Evolutionary conservation across 768 basidiomycete species (phyloP), one percentile per base, ranked within the genome.

Genomic region (Mycena sanguinolenta): DNA sequence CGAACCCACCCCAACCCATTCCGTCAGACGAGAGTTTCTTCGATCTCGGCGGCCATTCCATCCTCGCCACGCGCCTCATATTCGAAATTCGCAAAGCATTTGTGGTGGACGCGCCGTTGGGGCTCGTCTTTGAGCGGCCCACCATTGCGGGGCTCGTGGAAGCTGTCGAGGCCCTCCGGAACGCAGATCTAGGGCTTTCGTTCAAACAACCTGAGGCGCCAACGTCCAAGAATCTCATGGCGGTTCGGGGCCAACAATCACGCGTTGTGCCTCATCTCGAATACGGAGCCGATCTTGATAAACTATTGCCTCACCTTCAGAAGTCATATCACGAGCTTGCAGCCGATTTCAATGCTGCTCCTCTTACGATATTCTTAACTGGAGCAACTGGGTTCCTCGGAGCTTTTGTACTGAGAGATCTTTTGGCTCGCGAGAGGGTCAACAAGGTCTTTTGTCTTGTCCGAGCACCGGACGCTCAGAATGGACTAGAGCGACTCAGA

Each of bases 361-460:
- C 84, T 16, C 72, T 96, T 49, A 95, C 94, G 0, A 87, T 99
- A 34, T 98, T 99, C 85, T 88, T 99, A 34, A 99, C 98, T 8
- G 98, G 98, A 8, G 97, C 95, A 6, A 98, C 98, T 12, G 98
- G 98, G 2, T 99, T 97, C 86, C 86, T 99, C 19, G 98, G 98
- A 17, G 96, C 95, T 7, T 99, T 97, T 79, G 89, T 99, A 69
- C 83, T 99, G 58, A 85, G 86, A 44, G 92, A 97, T 77, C 85
- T 99, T 46, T 87, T 99, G 0, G 82, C 84, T 32, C 86, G 90
- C 42, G 74, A 79, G 10, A 84, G 87, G 65, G 94, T 98, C 16
- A 84, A 85, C 73, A 97, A 96, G 81, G 96, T 98, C 44, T 89
- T 97, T 67, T 97, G 95, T 77, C 89, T 97, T n/a, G 92, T 99